Percentiles rank a stretch among this genome's conserved stretches.
Evolutionary conservation across 1,284 basidiomycete species (phyloP).

Genomic region (Earliella scabrosa): DNA sequence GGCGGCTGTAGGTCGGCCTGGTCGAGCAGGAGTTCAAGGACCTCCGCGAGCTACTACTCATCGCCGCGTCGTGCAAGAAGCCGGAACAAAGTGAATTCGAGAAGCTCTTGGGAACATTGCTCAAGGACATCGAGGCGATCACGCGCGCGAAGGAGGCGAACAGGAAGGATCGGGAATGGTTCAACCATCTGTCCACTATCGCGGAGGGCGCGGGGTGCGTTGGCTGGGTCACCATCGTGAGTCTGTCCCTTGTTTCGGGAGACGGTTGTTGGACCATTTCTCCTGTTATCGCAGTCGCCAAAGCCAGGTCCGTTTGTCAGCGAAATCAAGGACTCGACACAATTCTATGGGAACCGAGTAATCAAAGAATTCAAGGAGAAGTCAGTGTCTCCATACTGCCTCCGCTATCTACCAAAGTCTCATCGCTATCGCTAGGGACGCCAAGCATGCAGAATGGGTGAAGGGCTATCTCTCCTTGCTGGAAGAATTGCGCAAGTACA

Average conservation of each 20-base stretch:
- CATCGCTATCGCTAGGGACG: slow-evolving; percentile 58
- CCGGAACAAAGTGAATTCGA: slow-evolving; percentile 70
- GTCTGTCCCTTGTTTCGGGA: slow-evolving; percentile 29
- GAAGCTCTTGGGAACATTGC: slow-evolving; percentile 73
- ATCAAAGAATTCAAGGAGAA: slow-evolving; percentile 95
- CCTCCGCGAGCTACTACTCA: slow-evolving; percentile 70
- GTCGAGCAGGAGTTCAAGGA: slow-evolving; percentile 74
- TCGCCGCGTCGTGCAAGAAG: slow-evolving; percentile 80
- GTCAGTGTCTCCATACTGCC: slow-evolving; percentile 47
- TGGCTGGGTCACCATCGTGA: slow-evolving; percentile 90
- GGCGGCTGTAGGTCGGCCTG: slow-evolving; percentile 63
- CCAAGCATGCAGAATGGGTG: slow-evolving; percentile 92
- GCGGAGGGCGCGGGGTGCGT: slow-evolving; percentile 85
- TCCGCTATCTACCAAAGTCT: neutral
- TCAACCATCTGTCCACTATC: slow-evolving; percentile 80
- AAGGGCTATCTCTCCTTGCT: slow-evolving; percentile 74
- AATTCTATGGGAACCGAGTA: slow-evolving; percentile 91
- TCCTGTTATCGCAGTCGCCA: slow-evolving; percentile 65
- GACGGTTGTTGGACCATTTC: slow-evolving; percentile 6
- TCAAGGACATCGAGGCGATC: slow-evolving; percentile 76
- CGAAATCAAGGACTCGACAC: slow-evolving; percentile 87
- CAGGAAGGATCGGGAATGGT: slow-evolving; percentile 83
- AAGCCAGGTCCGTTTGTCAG: slow-evolving; percentile 86
- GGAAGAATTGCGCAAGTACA: slow-evolving; percentile 83
- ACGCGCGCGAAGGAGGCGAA: slow-evolving; percentile 84